A percentile compares a stretch with the other conserved stretches of the same genome.
phyloP scores from a whole-genome alignment of 176 grass and related monocot species.

The Triticum turgidum region DNA sequence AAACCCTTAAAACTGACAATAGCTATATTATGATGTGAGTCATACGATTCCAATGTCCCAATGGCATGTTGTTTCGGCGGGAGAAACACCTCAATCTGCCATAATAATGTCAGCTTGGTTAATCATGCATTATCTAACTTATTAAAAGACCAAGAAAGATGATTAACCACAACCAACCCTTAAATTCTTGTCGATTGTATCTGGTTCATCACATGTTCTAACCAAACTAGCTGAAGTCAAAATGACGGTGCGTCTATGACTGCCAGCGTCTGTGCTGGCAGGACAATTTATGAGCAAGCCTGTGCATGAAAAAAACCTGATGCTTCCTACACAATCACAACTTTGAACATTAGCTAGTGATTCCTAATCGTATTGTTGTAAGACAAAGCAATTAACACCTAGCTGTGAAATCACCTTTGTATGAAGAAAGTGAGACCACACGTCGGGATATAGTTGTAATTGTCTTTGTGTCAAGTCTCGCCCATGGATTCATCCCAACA shows the following conservation, averaged over 20 bases:
- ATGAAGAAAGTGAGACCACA: conserved; percentile 30
- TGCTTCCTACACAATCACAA: no score
- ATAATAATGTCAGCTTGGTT: background rate
- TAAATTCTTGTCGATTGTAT: background rate
- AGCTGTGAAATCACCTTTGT: background rate
- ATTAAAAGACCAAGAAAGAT: background rate
- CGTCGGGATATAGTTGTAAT: background rate
- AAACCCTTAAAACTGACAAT: background rate
- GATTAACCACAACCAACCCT: background rate
- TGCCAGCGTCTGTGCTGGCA: no score
- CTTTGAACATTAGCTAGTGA: no score
- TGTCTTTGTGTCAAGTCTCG: background rate
- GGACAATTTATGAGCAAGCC: conserved; percentile 5
- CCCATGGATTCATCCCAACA: background rate
- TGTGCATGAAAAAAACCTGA: conserved; percentile 21
- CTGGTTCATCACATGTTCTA: background rate
- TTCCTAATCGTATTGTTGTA: no score
- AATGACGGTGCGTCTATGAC: background rate
- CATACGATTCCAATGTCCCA: background rate
- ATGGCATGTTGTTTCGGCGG: background rate
- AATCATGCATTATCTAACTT: background rate
- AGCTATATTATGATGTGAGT: background rate
- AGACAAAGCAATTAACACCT: no score
- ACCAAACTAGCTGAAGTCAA: conserved; percentile 3
- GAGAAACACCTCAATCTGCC: conserved; percentile 9